These are phyloP conservation scores for Citrullus amarus DNA, from an alignment of 306 rosid species.

Conservation along the genomic window DNA sequence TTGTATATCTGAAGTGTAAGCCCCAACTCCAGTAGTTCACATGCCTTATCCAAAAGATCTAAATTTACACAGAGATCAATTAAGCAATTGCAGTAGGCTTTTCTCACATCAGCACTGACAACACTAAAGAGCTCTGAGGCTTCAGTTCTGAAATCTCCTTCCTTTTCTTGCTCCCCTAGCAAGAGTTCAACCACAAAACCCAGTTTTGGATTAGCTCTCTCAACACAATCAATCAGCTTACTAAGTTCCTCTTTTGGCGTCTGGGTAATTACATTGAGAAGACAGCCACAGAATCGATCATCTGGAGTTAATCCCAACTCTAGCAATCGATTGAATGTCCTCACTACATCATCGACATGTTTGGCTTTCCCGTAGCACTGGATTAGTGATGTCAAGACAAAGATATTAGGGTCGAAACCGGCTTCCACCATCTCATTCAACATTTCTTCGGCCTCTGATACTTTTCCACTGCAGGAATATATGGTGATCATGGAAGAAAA, in stretches of 20 bases:
- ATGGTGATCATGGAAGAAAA: constrained; percentile 75
- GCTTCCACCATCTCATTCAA: constrained; percentile 66
- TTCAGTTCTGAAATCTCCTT: constrained; percentile 39
- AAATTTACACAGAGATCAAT: constrained; percentile 68
- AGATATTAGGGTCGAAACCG: constrained; percentile 59
- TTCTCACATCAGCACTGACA: constrained; percentile 40
- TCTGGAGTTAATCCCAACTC: constrained; percentile 56
- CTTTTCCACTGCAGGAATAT: constrained; percentile 60
- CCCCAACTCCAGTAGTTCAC: constrained; percentile 50
- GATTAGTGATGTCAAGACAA: constrained; percentile 67
- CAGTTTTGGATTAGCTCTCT: constrained; percentile 55
- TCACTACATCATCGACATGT: constrained; percentile 64
- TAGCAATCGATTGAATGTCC: constrained; percentile 40
- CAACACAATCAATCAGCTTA: constrained; percentile 47
- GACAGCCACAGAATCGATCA: constrained; percentile 71
- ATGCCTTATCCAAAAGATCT: constrained; percentile 39
- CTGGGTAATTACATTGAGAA: constrained; percentile 68
- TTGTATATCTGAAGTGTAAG: constrained; percentile 42
- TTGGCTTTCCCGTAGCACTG: constrained; percentile 88
- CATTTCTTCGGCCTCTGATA: constrained; percentile 48
- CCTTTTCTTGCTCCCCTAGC: constrained; percentile 27
- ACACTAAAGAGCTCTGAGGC: constrained; percentile 45
- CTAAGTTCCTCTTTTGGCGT: constrained; percentile 53
- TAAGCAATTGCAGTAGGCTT: constrained; percentile 60
- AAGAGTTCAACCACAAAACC: constrained; percentile 44